phyloP scores from a whole-genome alignment of 306 rosid genomes.

The Fagus sylvatica region DNA sequence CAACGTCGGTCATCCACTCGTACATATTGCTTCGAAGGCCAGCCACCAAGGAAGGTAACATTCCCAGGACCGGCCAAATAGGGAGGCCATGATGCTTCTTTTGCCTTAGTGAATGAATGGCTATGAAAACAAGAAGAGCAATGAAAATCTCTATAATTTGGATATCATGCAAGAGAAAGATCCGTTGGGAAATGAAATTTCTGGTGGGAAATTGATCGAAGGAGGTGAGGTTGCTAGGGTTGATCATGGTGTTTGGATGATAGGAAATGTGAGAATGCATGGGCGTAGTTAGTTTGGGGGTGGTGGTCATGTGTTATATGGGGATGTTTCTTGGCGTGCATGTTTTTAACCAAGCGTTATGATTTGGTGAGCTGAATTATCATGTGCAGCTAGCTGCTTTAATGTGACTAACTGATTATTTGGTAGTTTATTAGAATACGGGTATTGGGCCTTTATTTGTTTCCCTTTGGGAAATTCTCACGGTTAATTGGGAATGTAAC shows the following conservation, averaged over 20 bases:
- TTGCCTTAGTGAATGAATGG: constrained; percentile 62
- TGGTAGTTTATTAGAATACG: not conserved
- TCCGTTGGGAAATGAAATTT: constrained; percentile 4
- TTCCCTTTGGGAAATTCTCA: not conserved
- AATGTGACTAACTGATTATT: not conserved
- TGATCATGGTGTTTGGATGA: constrained; percentile 44
- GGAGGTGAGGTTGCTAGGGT: constrained; percentile 31
- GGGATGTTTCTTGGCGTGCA: constrained; percentile 59
- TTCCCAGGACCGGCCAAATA: constrained; percentile 77
- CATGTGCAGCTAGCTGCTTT: constrained; percentile 3
- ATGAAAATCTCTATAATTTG: constrained; percentile 58
- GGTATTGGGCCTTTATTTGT: not conserved
- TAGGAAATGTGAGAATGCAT: constrained; percentile 30
- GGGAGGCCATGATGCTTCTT: constrained; percentile 61
- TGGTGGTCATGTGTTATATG: constrained; percentile 39
- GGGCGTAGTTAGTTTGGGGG: constrained; percentile 22
- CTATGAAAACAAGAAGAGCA: constrained; percentile 55
- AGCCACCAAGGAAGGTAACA: constrained; percentile 66
- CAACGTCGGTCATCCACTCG: constrained; percentile 65
- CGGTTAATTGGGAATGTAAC: not conserved
- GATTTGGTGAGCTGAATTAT: constrained; percentile 81
- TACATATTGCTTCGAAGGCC: constrained; percentile 49
- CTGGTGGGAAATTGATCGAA: not conserved
- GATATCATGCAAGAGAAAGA: constrained; percentile 37
- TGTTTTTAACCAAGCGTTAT: constrained; percentile 37